phyloP scores from a whole-genome alignment of 371 early-diverging fungal genomes.

The Batkoa obscura region DNA sequence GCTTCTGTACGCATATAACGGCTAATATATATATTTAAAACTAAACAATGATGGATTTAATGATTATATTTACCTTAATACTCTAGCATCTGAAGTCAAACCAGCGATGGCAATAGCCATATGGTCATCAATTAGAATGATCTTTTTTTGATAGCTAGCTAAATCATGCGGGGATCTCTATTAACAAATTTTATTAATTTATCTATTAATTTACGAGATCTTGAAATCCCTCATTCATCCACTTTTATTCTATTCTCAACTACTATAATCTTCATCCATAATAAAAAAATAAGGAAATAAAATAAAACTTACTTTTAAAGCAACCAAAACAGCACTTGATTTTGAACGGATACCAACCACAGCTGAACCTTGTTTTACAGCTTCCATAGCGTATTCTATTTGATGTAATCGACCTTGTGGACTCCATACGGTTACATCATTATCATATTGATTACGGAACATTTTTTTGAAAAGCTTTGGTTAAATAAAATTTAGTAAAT shows the following conservation, averaged over 20 bases:
- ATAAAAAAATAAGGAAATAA: background rate
- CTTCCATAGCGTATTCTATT: conserved; percentile 97
- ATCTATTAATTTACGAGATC: background rate
- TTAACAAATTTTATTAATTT: background rate
- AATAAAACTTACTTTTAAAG: conserved; percentile 53
- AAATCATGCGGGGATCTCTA: conserved; percentile 90
- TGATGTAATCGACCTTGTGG: conserved; percentile 97
- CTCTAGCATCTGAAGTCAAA: conserved; percentile 92
- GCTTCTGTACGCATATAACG: conserved; percentile 90
- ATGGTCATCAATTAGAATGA: conserved; percentile 87
- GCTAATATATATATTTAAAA: conserved; percentile 19
- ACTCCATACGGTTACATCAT: conserved; percentile 93
- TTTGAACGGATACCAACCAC: conserved; percentile 82
- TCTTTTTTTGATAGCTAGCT: conserved; percentile 91
- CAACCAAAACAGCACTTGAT: conserved; percentile 74
- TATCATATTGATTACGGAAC: conserved; percentile 95
- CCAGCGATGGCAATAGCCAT: conserved; percentile 97
- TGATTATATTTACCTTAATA: conserved; percentile 42
- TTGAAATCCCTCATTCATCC: no score
- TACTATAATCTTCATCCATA: no score
- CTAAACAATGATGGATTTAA: background rate
- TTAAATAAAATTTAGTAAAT: no score
- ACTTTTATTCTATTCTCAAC: no score
- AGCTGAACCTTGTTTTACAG: conserved; percentile 97
- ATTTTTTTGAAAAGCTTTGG: background rate